Evolutionary conservation across 2,329 filamentous ascomycete genomes (phyloP).

Genomic region (Nemania bipapillata): DNA sequence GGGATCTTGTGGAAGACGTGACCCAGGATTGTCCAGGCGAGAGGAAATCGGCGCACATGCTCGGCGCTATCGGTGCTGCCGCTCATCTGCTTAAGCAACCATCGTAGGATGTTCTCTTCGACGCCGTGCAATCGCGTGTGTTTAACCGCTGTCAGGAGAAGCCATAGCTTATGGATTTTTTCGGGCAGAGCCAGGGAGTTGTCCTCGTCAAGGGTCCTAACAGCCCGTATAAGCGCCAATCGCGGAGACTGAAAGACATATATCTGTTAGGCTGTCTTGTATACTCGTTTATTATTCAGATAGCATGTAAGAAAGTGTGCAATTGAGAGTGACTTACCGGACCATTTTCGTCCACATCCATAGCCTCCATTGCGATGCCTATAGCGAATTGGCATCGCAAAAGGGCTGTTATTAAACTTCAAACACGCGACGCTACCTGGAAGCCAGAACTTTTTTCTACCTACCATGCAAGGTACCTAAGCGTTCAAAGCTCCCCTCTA

Average conservation of each 20-base stretch:
- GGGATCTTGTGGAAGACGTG: conserved; percentile 73
- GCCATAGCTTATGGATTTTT: conserved; percentile 63
- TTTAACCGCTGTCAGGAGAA: conserved; percentile 57
- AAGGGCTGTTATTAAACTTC: conserved; percentile 3
- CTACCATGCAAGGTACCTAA: conserved; percentile 30
- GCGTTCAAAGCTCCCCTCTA: conserved; percentile 43
- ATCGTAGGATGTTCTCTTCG: conserved; percentile 69
- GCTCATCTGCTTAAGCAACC: conserved; percentile 72
- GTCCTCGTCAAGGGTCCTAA: conserved; percentile 66
- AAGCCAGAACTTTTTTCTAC: conserved; percentile 25
- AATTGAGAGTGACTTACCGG: conserved; percentile 31
- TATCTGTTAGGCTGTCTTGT: conserved; percentile 9
- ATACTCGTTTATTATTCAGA: not conserved
- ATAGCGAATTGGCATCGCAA: conserved; percentile 41
- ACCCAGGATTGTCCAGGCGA: conserved; percentile 71
- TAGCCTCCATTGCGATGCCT: conserved; percentile 40
- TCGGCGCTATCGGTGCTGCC: conserved; percentile 60
- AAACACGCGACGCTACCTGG: not conserved
- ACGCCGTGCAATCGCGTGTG: conserved; percentile 61
- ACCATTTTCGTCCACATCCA: conserved; percentile 45
- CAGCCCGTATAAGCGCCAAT: conserved; percentile 61
- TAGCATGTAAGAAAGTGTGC: not conserved
- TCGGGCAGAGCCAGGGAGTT: conserved; percentile 58
- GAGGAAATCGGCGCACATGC: conserved; percentile 64
- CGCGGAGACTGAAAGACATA: conserved; percentile 44